A percentile compares a stretch with the other conserved stretches of the same genome.
Conservation (phyloP, 257 asterid species). For the Striga asiatica region DNA sequence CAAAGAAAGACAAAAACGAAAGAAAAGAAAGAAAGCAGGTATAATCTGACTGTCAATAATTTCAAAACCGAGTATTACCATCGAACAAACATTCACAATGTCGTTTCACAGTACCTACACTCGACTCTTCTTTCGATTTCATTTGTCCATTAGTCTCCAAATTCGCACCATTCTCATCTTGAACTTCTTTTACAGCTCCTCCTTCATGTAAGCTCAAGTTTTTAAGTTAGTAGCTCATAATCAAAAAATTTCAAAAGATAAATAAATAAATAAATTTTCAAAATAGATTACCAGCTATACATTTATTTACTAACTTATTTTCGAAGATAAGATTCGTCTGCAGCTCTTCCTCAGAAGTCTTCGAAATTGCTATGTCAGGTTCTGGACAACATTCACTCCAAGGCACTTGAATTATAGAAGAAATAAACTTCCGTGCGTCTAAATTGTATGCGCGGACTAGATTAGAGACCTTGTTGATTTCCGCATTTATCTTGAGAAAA, state of each 20-base stretch:
- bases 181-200: conserved; percentile 36
- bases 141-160: conserved; percentile 18
- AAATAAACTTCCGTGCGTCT: conserved; percentile 70
- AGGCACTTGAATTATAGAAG: conserved; percentile 50
- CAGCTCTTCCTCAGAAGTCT: too few relatives aligned
- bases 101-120: conserved; percentile 37
- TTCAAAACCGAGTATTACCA: conserved; percentile 33
- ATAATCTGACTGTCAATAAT: neutral
- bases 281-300: conserved; percentile 24
- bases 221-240: conserved; percentile 10
- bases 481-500: conserved; percentile 76
- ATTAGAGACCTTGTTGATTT: conserved; percentile 62
- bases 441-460: conserved; percentile 59
- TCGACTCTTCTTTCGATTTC: conserved; percentile 25
- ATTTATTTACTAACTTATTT: conserved; percentile 23
- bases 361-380: conserved; percentile 17
- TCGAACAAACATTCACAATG: conserved; percentile 35
- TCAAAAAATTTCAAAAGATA: too few relatives aligned
- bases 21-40: too few relatives aligned
- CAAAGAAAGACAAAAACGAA: too few relatives aligned
- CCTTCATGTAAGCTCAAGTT: conserved; percentile 6
- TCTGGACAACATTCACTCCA: conserved; percentile 31
- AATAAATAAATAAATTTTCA: too few relatives aligned
- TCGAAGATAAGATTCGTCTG: conserved; percentile 17
- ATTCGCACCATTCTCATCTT: conserved; percentile 17